Evolutionary conservation across 257 asterid species (phyloP), one percentile per base, ranked within the genome.

Genomic region (Eustoma russellianum): DNA sequence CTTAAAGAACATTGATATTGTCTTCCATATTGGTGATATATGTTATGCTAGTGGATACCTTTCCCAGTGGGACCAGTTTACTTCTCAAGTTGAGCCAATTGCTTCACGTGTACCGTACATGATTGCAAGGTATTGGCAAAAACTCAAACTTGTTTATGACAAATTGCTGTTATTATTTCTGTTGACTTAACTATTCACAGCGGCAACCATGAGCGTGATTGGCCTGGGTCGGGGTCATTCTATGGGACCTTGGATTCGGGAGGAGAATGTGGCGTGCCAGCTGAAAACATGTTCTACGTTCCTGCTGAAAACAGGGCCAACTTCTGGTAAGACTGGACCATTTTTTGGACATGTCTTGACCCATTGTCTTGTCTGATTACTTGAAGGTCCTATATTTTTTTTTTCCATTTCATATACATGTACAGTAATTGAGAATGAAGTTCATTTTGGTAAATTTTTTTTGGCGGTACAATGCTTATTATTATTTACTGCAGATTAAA

Each of bases 61-160:
- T 56, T 90, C 98, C 3, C 94, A 86, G 51, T 90, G 98, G 98
- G 98, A 90, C 64, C 98, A 86, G 62, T 90, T 90, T 74, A 86
- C 96, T 56, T 66, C 98, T 66, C 94, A 83, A 75, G 60, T 90
- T 13, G 96, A 86, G 74, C 93, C 88, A 2, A 83, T 90, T 33
- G 80, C 97, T 70, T 83, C 97, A 18, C 75, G 77, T 48, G 91
- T 81, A 16, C 97, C 97, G 1, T 90, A 90, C 78, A 91, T 92
- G 99, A 66, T 88, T 41, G 97, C 97, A 15, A 91, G 98, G 98
- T 87, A 55, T 48, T 58, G 17, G 11, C 38, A 30, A 41, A 46
- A 44, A 17, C 0, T 52, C 17, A 38, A 45, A 48, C 34, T 13
- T 59, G 9, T 18, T 13, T 19, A 16, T 13, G 45, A 8, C 48